A percentile compares a stretch with the other conserved stretches of the same genome.
These are phyloP conservation scores for Stagonosporopsis tanaceti DNA, from an alignment of 2,329 filamentous ascomycete species.

Conservation along the genomic window DNA sequence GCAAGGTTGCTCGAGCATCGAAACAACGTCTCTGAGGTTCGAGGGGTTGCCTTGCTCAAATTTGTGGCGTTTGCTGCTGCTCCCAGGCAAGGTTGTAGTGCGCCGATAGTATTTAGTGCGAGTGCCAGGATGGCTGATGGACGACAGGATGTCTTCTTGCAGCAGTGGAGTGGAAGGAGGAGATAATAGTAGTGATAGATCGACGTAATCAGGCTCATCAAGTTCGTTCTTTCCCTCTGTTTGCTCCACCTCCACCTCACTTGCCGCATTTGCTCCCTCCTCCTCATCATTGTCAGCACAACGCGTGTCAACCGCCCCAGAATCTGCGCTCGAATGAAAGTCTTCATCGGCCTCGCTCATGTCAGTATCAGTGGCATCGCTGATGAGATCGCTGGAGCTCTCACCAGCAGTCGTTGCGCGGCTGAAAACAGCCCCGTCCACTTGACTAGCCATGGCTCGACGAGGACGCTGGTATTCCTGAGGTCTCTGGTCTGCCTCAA, in stretches of 20 bases:
- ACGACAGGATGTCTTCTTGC: constrained; percentile 2
- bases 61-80: constrained; percentile 3
- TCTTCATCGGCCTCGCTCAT: neutral
- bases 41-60: neutral
- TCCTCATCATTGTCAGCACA: neutral
- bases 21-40: neutral
- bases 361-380: constrained; percentile 7
- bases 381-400: constrained; percentile 2
- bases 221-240: neutral
- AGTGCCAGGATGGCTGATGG: constrained; percentile 31
- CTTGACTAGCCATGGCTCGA: constrained; percentile 11
- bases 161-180: neutral
- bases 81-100: neutral
- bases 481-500: constrained; percentile 9
- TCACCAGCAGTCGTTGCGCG: constrained; percentile 7
- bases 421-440: constrained; percentile 20
- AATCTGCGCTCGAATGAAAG: neutral
- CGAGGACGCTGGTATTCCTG: neutral
- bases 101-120: constrained; percentile 17
- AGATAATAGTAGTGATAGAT: neutral
- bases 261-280: neutral
- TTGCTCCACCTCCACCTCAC: constrained; percentile 1
- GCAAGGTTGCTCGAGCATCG: constrained; percentile 1
- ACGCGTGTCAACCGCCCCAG: neutral
- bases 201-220: constrained; percentile 8